phyloP scores from a whole-genome alignment of 2,329 filamentous ascomycete species.

The Magnaporthiopsis rhizophila region DNA sequence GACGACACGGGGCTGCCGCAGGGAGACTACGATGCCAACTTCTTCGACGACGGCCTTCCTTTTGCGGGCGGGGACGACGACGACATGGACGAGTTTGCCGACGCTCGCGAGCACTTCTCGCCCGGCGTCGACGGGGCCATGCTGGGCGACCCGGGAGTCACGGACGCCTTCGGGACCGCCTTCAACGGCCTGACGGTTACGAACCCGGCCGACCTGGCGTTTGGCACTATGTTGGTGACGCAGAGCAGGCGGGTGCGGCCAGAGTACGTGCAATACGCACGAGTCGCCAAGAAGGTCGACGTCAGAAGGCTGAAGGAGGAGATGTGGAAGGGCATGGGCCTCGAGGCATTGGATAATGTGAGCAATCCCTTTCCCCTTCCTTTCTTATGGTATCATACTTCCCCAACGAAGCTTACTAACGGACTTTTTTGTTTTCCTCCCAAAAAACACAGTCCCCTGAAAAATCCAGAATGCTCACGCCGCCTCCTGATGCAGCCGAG shows the following conservation, averaged over 20 bases:
- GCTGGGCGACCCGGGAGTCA: slow-evolving; percentile 33
- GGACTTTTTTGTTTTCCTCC: neutral
- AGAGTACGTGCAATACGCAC: slow-evolving; percentile 63
- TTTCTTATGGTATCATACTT: slow-evolving; percentile 1
- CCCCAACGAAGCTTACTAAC: neutral
- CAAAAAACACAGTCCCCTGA: slow-evolving; percentile 15
- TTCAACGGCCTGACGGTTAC: slow-evolving; percentile 37
- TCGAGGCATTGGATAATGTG: slow-evolving; percentile 43
- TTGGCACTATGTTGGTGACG: slow-evolving; percentile 61
- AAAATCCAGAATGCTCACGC: slow-evolving; percentile 21
- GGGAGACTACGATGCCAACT: slow-evolving; percentile 92
- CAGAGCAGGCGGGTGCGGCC: slow-evolving; percentile 54
- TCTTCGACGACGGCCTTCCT: slow-evolving; percentile 82
- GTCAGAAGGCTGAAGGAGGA: slow-evolving; percentile 62
- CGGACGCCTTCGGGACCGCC: slow-evolving; percentile 16
- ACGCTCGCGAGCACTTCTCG: slow-evolving; percentile 72
- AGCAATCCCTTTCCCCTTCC: slow-evolving; percentile 14
- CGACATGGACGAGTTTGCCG: slow-evolving; percentile 64
- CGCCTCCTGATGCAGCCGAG: slow-evolving; percentile 16
- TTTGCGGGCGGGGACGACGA: slow-evolving; percentile 65
- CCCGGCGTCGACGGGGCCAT: slow-evolving; percentile 30
- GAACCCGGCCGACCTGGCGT: slow-evolving; percentile 37
- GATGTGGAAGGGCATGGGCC: slow-evolving; percentile 58
- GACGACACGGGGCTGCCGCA: slow-evolving; percentile 51
- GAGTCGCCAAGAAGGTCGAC: slow-evolving; percentile 65